Conservation (phyloP, 768 basidiomycete species). For the Botryobasidium botryosum region DNA sequence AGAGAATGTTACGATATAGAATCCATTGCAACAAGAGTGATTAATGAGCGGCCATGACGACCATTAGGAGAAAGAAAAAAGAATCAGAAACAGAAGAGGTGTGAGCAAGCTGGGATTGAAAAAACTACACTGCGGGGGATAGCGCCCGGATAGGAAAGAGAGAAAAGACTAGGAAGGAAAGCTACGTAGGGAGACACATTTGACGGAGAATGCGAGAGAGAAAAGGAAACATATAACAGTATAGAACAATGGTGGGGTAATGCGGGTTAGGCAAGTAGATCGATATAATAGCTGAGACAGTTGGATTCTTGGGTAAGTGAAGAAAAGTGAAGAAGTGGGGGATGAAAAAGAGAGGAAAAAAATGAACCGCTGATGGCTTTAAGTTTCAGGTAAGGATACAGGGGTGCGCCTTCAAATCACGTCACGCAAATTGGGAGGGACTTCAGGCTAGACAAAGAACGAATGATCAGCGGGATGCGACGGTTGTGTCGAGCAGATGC, state of each 20-base stretch:
- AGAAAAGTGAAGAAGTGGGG: not conserved
- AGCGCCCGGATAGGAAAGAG: no score
- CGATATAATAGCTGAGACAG: conserved; percentile 1
- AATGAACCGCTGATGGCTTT: no score
- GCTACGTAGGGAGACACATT: conserved; percentile 49
- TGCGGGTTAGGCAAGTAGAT: conserved; percentile 1
- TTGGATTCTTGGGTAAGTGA: not conserved
- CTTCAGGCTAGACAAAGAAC: conserved; percentile 50
- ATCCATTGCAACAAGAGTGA: not conserved
- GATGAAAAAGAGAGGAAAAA: conserved; percentile 2
- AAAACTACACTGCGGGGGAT: no score
- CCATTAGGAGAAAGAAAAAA: not conserved
- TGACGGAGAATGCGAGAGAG: conserved; percentile 11
- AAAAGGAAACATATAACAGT: conserved; percentile 4
- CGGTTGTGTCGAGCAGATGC: not conserved
- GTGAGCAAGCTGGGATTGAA: not conserved
- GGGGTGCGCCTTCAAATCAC: conserved; percentile 39
- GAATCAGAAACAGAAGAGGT: not conserved
- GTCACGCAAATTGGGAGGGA: conserved; percentile 79
- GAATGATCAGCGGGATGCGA: conserved; percentile 14
- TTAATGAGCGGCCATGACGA: not conserved
- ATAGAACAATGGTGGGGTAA: conserved; percentile 6
- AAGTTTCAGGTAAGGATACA: conserved; percentile 13
- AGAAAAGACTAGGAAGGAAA: conserved; percentile 17
- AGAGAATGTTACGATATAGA: not conserved